Conservation (phyloP, 2,329 filamentous ascomycete species). For the Curvularia lunata region DNA sequence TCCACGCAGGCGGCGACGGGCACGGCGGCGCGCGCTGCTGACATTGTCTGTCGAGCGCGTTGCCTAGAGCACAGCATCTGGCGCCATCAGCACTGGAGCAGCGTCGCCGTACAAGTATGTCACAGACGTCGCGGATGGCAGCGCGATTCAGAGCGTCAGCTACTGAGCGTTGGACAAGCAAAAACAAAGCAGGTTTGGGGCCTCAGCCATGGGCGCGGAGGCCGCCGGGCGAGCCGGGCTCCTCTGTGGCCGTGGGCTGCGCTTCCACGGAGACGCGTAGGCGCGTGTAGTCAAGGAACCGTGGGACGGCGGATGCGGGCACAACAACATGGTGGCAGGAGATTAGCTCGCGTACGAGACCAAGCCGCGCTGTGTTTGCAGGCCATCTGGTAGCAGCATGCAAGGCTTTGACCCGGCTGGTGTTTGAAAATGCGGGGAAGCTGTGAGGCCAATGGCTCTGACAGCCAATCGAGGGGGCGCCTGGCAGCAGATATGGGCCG, state of each 20-base stretch:
- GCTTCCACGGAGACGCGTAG: conserved; percentile 10
- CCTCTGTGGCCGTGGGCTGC: conserved; percentile 10
- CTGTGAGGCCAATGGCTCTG: conserved; percentile 18
- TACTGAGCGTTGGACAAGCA: conserved; percentile 13
- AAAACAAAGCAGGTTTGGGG: conserved; percentile 24
- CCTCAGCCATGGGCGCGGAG: conserved; percentile 24
- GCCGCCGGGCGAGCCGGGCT: conserved; percentile 8
- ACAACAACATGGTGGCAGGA: conserved; percentile 13
- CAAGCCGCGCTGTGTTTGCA: background rate
- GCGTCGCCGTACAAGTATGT: no score
- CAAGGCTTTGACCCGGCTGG: conserved; percentile 16
- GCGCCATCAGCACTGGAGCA: background rate
- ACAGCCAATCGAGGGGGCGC: conserved; percentile 24
- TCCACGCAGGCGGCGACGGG: background rate
- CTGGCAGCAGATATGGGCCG: conserved; percentile 7
- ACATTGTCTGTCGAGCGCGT: background rate
- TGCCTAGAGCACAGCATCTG: no score
- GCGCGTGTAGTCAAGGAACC: conserved; percentile 21
- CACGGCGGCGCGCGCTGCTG: background rate
- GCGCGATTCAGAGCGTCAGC: conserved; percentile 3
- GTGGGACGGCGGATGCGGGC: conserved; percentile 5
- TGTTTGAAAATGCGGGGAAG: conserved; percentile 42
- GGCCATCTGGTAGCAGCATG: conserved; percentile 29
- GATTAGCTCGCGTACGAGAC: background rate
- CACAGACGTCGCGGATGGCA: conserved; percentile 9